These are phyloP conservation scores for Aspergillus indologenus DNA, from an alignment of 495 filamentous ascomycete genomes.

Conservation along the genomic window DNA sequence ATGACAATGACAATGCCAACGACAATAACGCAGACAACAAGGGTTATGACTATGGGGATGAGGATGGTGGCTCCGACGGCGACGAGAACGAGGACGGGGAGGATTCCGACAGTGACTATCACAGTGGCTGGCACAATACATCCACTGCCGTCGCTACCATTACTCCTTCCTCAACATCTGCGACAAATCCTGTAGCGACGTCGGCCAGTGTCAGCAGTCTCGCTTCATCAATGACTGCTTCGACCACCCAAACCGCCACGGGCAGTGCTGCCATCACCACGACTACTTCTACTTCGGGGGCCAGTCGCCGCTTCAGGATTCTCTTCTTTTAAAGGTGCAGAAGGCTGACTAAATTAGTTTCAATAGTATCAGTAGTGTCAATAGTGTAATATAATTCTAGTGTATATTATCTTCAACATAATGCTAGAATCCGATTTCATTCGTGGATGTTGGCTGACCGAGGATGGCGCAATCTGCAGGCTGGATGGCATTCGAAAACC, in stretches of 20 bases:
- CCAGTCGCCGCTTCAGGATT: neutral
- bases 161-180: neutral
- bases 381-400: no score
- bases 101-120: neutral
- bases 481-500: no score
- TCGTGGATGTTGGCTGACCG: no score
- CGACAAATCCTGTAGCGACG: neutral
- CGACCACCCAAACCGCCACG: neutral
- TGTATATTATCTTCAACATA: no score
- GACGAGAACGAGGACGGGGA: neutral
- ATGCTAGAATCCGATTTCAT: no score
- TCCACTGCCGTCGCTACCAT: neutral
- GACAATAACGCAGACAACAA: neutral
- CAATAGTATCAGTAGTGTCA: no score
- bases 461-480: no score
- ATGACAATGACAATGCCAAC: neutral
- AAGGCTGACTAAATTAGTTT: no score
- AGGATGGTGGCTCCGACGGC: neutral
- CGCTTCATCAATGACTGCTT: neutral
- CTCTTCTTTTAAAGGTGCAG: slow-evolving; percentile 13
- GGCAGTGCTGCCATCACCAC: neutral
- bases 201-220: neutral
- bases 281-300: neutral
- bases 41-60: neutral
- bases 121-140: neutral